Evolutionary conservation across 352 stramenopile species (phyloP), one percentile per base, ranked within the genome.

Genomic region (Globisporangium echinulatum): DNA sequence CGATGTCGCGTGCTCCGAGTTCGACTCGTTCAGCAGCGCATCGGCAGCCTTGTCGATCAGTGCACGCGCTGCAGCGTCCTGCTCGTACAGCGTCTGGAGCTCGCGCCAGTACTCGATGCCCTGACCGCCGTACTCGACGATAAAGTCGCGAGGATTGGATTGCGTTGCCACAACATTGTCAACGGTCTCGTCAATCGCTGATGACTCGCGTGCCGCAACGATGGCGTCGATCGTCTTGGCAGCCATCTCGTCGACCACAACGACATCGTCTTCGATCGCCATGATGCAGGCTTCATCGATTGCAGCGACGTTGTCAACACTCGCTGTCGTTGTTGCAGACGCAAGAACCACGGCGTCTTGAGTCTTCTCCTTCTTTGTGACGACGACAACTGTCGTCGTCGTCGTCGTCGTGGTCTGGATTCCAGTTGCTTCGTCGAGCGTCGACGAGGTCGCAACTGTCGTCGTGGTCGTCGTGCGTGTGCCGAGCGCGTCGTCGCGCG

Each of bases 101-200:
- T 92, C 82, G 52, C 66, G 67, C 67, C 80, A 88, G 72, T 88
- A 92, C n/a, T 68, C 59, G 49, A 74, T 71, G 33, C 78, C 79
- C 46, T 94, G 85, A 57, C 85, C 85, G 61, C 79, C 77, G 67
- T 89, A 92, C 66, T 89, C 68, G 33, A 75, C 62, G 37, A 90
- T 70, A 17, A 76, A 33, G 25, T 33, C 25, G 25, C 25, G 25
- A 33, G 25, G 25, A 33, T 3, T 33, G 2, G 25, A 3, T 3
- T 33, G 25, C 25, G 25, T 33, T 33, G 25, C 25, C 25, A 33
- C 25, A 33, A 33, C 25, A 33, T 33, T 2, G 25, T 33, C 25
- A 2, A 33, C 25, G 25, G 25, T 33, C 25, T 33, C 25, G 25
- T 33, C 25, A 33, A 33, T 33, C 25, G 25, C 25, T 33, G 25